Conservation (phyloP, 805 yeast species). For the Yarrowia sp. region DNA sequence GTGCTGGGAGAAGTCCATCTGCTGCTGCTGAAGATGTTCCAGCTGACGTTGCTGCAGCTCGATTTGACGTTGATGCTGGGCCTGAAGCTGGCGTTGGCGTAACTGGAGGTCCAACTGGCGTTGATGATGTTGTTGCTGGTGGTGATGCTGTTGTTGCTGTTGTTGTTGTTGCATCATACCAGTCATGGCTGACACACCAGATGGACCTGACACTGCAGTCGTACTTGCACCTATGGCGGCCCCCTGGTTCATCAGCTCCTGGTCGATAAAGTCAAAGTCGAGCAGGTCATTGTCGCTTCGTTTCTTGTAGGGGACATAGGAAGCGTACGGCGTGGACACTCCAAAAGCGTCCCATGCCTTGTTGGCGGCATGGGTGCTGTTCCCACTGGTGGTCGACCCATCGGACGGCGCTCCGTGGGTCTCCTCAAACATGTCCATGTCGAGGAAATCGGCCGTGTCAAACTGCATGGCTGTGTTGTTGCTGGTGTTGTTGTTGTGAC, state of each 20-base stretch:
- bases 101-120: background rate
- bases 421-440: slow-evolving; percentile 35
- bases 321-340: slow-evolving; percentile 18
- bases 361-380: slow-evolving; percentile 14
- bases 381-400: slow-evolving; percentile 8
- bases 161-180: background rate
- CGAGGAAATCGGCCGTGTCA: slow-evolving; percentile 33
- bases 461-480: slow-evolving; percentile 16
- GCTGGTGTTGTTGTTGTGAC: slow-evolving; percentile 2
- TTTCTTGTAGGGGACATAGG: slow-evolving; percentile 25
- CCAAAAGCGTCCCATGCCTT: slow-evolving; percentile 37
- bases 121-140: background rate
- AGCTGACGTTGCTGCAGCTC: background rate
- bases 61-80: background rate
- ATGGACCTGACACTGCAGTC: too few species aligned
- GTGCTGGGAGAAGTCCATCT: background rate
- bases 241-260: background rate
- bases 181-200: too few species aligned
- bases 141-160: background rate
- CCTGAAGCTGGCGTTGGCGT: background rate
- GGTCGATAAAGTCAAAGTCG: slow-evolving; percentile 31
- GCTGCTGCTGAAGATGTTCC: background rate
- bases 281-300: slow-evolving; percentile 27
- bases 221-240: too few species aligned
- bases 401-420: slow-evolving; percentile 15